Evolutionary conservation across 2,329 filamentous ascomycete species (phyloP), one percentile per base, ranked within the genome.

Genomic region (Ophiostoma triangulosporum): DNA sequence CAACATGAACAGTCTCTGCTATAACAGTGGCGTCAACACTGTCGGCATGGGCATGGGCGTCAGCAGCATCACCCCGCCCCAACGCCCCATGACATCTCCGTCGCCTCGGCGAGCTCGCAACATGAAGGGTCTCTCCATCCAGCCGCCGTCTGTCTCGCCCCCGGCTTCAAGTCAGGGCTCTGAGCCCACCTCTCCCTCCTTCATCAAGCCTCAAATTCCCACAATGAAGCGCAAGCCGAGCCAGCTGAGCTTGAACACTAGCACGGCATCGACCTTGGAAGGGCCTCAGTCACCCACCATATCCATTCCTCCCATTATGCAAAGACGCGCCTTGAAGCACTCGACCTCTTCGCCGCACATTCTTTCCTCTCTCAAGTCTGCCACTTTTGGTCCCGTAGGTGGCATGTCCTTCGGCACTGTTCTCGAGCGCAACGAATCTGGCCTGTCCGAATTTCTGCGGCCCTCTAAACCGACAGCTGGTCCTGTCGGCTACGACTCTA

Each of bases 111-210:
- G 85, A 62, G 76, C 78, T n/a, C 82, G 86, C 55, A 93, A 93
- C 63, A 83, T 89, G 69, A 93, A 93, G 68, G 86, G 86, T 36
- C 74, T 93, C 4, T 89, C 85, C 1, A 86, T 93, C 46, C 86
- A 90, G 62, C 81, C 75, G 52, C 83, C 72, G 0, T 72, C 76
- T 48, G 68, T 67, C 11, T 64, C 68, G 35, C 67, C 73, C 8
- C 69, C 74, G 60, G 67, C 73, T 0, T 43, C 59, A 9, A 69
- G 72, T 1, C 68, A 78, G 52, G 70, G 75, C 11, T 80, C 82
- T 0, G 84, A 86, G 38, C 84, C 86, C 6, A 74, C 80, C 2
- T 87, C 84, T 2, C 84, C 85, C 4, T 80, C 80, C 1, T 93
- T 93, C 63, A 88, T 90, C 62, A 89, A 89, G 65, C 87, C 87